Evolutionary conservation across 352 stramenopile species (phyloP).

Genomic region (Globisporangium spiculum): DNA sequence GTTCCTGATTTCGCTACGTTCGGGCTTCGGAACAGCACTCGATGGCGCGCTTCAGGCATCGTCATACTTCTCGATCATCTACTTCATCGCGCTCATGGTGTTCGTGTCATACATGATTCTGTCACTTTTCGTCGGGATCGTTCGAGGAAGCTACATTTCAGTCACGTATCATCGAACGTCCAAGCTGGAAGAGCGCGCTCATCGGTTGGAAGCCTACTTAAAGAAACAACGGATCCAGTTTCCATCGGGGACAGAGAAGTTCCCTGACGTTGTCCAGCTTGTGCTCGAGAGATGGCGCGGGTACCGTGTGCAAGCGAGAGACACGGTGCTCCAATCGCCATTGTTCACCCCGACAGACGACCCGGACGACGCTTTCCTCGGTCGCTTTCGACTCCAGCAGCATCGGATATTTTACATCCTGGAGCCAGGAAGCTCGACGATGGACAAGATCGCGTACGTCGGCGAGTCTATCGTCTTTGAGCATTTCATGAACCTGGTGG

Average conservation of each 20-base stretch:
- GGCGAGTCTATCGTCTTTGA: constrained; percentile 66
- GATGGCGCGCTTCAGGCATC: constrained; percentile 69
- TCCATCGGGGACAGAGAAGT: constrained; percentile 48
- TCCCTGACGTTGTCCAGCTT: constrained; percentile 59
- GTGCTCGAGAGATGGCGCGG: constrained; percentile 35
- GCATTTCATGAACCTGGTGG: constrained; percentile 71
- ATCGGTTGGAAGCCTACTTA: constrained; percentile 35
- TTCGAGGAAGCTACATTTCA: constrained; percentile 75
- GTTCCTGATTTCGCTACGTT: constrained; percentile 74
- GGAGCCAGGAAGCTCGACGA: constrained; percentile 39
- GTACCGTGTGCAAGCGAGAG: constrained; percentile 26
- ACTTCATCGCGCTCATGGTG: constrained; percentile 78
- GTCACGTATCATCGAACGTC: constrained; percentile 49
- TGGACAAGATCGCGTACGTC: constrained; percentile 48
- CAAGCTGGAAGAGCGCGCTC: constrained; percentile 28
- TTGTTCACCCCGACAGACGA: constrained; percentile 43
- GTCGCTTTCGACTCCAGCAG: constrained; percentile 48
- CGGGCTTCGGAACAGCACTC: constrained; percentile 72
- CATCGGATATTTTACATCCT: constrained; percentile 70
- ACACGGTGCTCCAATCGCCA: constrained; percentile 43
- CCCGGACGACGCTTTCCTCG: constrained; percentile 57
- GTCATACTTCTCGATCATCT: constrained; percentile 74
- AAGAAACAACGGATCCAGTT: constrained; percentile 54
- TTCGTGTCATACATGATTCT: constrained; percentile 87
- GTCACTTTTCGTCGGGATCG: constrained; percentile 78